phyloP scores from a whole-genome alignment of 805 yeast species.

The Hanseniaspora meyeri region DNA sequence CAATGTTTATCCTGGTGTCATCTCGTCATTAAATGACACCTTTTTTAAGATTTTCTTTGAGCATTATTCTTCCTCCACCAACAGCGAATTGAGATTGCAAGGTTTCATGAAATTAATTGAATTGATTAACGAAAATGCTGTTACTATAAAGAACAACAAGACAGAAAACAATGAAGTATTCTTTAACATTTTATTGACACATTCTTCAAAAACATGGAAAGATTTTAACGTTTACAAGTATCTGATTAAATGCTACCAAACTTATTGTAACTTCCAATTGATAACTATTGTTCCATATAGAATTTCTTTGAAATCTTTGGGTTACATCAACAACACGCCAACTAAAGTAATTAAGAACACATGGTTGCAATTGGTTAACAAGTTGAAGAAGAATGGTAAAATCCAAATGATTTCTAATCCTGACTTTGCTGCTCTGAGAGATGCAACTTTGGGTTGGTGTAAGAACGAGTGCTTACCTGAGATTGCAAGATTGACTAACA shows the following conservation, averaged over 20 bases:
- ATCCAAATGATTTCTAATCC: conserved; percentile 62
- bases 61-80: conserved; percentile 27
- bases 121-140: conserved; percentile 32
- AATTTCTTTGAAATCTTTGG: conserved; percentile 59
- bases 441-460: conserved; percentile 45
- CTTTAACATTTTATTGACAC: conserved; percentile 60
- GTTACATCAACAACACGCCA: conserved; percentile 43
- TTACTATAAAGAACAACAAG: conserved; percentile 42
- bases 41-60: conserved; percentile 59
- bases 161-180: conserved; percentile 67
- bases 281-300: conserved; percentile 62
- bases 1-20: conserved; percentile 53
- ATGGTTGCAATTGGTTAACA: conserved; percentile 42
- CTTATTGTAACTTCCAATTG: conserved; percentile 52
- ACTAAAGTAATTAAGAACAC: conserved; percentile 41
- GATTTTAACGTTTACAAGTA: conserved; percentile 26
- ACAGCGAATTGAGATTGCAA: conserved; percentile 33
- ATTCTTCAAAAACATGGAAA: conserved; percentile 49
- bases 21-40: conserved; percentile 57
- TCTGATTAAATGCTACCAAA: conserved; percentile 23
- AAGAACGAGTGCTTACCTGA: conserved; percentile 18
- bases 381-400: conserved; percentile 43
- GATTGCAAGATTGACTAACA: conserved; percentile 1
- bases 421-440: conserved; percentile 74
- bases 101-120: conserved; percentile 40